Base-by-base conservation (phyloP, 495 filamentous ascomycete genomes). In the Lepraria neglecta region DNA sequence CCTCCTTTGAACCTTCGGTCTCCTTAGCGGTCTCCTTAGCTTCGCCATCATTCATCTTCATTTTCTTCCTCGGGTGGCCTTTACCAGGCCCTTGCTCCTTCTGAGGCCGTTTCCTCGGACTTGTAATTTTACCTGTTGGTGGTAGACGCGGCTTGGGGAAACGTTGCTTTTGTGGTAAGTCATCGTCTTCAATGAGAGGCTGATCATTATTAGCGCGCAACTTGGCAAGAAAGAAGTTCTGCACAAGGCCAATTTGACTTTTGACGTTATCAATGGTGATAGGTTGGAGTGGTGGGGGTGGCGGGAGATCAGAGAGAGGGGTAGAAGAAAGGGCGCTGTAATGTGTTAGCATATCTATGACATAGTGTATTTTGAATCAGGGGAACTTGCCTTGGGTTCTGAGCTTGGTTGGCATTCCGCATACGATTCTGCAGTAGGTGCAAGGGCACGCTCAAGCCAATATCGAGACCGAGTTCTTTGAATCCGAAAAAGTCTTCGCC, bases 401-500 rank as follows among this genome's bases (percentile, higher is more conserved):
- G 89, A 57, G 85, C 78, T 72, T 92, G 87, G 67, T 87, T 87
- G 53, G 87, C 86, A 69, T 74, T 91, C 72, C 87, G 84, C 74
- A 98, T 90, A 67, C 91, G 83, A 58, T 89, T 92, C 70, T 97
- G 92, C 19, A 99, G 80, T 21, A 99, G 82, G 77, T 99, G 94
- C 24, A 99, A 79, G 21, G 94, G 94, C 38, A 99, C 94, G 42
- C 88, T 92, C 48, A 97, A 80, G 21, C 88, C 84, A 60, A 82
- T 85, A 68, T 95, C 92, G 33, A 98, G 79, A 19, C 94, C 94
- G 40, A 97, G 80, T 64, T 95, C 92, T 71, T 92, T 92, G 81
- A 99, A 97, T 11, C 94, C 94, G 65, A 99, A 97, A 81, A 96
- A 99, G 75, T 99, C 94, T 74, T 97, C 94, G 61, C 90, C 92